phyloP scores from a whole-genome alignment of 768 basidiomycete genomes.

The Kwoniella shandongensis region DNA sequence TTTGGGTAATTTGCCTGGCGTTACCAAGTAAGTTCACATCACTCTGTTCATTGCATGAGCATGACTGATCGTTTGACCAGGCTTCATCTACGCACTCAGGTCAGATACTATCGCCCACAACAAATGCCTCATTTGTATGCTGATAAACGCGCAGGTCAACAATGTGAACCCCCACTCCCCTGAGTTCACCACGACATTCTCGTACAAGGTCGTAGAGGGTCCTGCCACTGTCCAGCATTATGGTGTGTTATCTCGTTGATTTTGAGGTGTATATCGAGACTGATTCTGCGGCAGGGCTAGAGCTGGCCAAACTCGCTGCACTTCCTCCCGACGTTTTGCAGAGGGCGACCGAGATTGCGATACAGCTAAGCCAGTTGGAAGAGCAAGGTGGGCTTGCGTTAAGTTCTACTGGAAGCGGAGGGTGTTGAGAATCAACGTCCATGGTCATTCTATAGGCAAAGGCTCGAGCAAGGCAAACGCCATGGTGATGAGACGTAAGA shows the following conservation, averaged over 20 bases:
- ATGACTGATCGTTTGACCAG: conserved; percentile 55
- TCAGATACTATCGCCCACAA: conserved; percentile 48
- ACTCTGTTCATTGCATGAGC: background rate
- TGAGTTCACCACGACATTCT: conserved; percentile 46
- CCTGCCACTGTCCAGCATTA: conserved; percentile 44
- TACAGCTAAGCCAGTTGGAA: conserved; percentile 63
- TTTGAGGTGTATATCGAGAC: background rate
- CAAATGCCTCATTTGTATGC: background rate
- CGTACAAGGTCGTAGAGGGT: conserved; percentile 52
- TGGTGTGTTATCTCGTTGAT: conserved; percentile 26
- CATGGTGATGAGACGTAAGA: background rate
- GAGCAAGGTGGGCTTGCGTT: conserved; percentile 62
- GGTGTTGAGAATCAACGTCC: too few relatives aligned
- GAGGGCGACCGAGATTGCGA: conserved; percentile 66
- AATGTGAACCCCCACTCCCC: conserved; percentile 11
- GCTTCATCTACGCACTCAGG: conserved; percentile 78
- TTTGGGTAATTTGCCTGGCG: conserved; percentile 71
- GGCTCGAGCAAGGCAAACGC: background rate
- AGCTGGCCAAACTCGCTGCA: conserved; percentile 83
- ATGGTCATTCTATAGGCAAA: background rate
- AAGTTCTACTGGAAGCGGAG: too few relatives aligned
- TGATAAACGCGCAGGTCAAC: conserved; percentile 7
- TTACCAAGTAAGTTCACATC: conserved; percentile 67
- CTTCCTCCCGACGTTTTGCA: conserved; percentile 70
- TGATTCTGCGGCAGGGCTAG: conserved; percentile 64